Percentiles rank a stretch among this genome's conserved stretches.
Conservation (phyloP, 805 yeast species). For the Yarrowia yakushimensis region DNA sequence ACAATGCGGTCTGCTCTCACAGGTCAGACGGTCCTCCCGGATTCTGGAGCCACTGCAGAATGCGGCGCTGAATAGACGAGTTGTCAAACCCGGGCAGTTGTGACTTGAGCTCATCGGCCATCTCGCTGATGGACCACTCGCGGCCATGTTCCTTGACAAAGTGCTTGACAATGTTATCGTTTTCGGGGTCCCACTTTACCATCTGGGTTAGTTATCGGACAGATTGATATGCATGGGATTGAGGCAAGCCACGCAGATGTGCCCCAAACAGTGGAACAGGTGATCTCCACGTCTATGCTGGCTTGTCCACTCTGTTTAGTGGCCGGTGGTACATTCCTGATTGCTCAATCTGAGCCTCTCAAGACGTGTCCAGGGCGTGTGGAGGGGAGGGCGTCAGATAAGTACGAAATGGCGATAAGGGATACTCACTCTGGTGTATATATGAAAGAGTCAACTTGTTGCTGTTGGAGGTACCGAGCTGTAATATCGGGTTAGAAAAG, state of each 20-base stretch:
- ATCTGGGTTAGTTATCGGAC: neutral
- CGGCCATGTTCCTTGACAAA: constrained; percentile 20
- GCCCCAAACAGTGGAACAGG: neutral
- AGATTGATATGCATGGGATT: neutral
- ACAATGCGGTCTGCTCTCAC: neutral
- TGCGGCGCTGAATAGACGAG: constrained; percentile 16
- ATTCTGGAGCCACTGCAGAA: constrained; percentile 12
- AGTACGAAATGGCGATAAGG: neutral
- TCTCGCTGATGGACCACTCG: constrained; percentile 21
- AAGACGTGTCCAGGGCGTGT: neutral
- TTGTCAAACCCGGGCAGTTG: constrained; percentile 10
- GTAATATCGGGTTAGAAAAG: neutral
- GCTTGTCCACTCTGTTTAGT: neutral
- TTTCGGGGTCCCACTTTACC: constrained; percentile 6
- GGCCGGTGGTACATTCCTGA: neutral
- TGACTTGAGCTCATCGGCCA: constrained; percentile 19
- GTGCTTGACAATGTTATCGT: constrained; percentile 9
- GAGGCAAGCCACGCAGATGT: neutral
- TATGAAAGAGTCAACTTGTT: neutral
- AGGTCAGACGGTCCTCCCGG: neutral
- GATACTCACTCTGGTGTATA: constrained; percentile 8
- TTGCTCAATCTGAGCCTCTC: neutral
- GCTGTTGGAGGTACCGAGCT: neutral
- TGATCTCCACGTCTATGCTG: neutral
- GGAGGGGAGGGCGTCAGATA: neutral